These are phyloP conservation scores for Leptoxyphium fumago DNA, from an alignment of 2,329 filamentous ascomycete genomes.

Conservation along the genomic window DNA sequence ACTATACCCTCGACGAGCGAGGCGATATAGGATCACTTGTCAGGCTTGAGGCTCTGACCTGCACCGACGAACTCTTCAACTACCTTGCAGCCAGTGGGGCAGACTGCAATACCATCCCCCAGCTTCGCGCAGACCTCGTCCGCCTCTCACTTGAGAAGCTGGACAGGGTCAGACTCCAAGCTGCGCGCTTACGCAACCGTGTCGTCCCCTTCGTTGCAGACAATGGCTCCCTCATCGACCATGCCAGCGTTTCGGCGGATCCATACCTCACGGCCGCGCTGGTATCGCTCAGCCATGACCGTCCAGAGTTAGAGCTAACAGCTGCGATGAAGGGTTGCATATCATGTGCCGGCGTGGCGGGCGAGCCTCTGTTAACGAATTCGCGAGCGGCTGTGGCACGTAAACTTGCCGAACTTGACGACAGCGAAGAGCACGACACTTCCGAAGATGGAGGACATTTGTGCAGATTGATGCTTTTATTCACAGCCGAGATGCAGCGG, in stretches of 20 bases:
- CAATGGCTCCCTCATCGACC: conserved; percentile 17
- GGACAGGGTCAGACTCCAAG: conserved; percentile 64
- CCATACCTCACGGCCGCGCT: conserved; percentile 3
- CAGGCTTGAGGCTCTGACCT: conserved; percentile 61
- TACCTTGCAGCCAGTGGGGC: not conserved
- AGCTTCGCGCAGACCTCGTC: conserved; percentile 24
- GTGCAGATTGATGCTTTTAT: conserved; percentile 1
- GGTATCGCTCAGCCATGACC: conserved; percentile 5
- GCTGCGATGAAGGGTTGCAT: conserved; percentile 51
- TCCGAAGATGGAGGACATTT: conserved; percentile 2
- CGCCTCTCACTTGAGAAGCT: conserved; percentile 77
- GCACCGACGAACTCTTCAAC: conserved; percentile 35
- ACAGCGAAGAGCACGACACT: not conserved
- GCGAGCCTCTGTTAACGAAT: conserved; percentile 57
- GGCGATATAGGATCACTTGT: conserved; percentile 85
- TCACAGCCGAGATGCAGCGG: conserved; percentile 12
- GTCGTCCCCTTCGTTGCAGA: not conserved
- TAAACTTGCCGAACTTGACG: conserved; percentile 13
- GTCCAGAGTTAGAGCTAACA: conserved; percentile 19
- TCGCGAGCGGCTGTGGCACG: conserved; percentile 50
- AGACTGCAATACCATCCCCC: not conserved
- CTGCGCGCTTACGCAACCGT: conserved; percentile 31
- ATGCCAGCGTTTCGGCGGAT: conserved; percentile 7
- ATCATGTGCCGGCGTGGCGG: conserved; percentile 62
- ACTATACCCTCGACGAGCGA: conserved; percentile 79